phyloP scores from a whole-genome alignment of 2,329 filamentous ascomycete genomes.

The Metarhizium album region DNA sequence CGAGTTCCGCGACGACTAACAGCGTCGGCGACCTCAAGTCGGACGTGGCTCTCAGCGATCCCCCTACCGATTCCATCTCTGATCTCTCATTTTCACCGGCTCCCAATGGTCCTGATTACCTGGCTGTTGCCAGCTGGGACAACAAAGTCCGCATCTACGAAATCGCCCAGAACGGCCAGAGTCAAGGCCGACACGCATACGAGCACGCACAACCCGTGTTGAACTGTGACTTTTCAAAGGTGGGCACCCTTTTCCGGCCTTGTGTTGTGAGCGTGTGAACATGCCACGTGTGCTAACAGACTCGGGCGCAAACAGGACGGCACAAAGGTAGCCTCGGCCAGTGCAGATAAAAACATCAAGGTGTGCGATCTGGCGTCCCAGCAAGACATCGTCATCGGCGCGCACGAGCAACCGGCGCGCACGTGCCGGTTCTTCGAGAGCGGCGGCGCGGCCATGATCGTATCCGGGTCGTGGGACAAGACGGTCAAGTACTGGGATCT shows the following conservation, averaged over 20 bases:
- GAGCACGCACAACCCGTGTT: slow-evolving; percentile 80
- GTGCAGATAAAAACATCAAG: slow-evolving; percentile 83
- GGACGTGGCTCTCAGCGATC: slow-evolving; percentile 68
- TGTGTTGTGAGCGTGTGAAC: too few relatives aligned
- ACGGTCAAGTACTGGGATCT: slow-evolving; percentile 85
- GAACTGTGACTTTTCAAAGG: slow-evolving; percentile 78
- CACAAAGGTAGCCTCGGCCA: slow-evolving; percentile 74
- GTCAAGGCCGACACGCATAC: slow-evolving; percentile 75
- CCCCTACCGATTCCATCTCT: slow-evolving; percentile 82
- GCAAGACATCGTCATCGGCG: slow-evolving; percentile 63
- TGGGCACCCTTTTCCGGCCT: too few relatives aligned
- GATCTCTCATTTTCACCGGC: slow-evolving; percentile 72
- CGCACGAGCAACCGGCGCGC: slow-evolving; percentile 75
- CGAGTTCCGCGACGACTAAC: slow-evolving; percentile 46
- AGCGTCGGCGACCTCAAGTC: slow-evolving; percentile 86
- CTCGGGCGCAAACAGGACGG: slow-evolving; percentile 55
- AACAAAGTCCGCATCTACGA: slow-evolving; percentile 97
- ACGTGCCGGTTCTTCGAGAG: slow-evolving; percentile 68
- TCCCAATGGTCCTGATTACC: slow-evolving; percentile 51
- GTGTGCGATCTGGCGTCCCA: slow-evolving; percentile 69
- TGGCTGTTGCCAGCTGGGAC: slow-evolving; percentile 92
- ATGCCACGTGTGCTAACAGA: background rate
- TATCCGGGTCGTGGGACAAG: slow-evolving; percentile 90
- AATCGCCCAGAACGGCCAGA: slow-evolving; percentile 65
- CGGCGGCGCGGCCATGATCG: slow-evolving; percentile 65